These are phyloP conservation scores for Aegilops sharonensis DNA, from an alignment of 176 grass and related monocot genomes.

Conservation along the genomic window DNA sequence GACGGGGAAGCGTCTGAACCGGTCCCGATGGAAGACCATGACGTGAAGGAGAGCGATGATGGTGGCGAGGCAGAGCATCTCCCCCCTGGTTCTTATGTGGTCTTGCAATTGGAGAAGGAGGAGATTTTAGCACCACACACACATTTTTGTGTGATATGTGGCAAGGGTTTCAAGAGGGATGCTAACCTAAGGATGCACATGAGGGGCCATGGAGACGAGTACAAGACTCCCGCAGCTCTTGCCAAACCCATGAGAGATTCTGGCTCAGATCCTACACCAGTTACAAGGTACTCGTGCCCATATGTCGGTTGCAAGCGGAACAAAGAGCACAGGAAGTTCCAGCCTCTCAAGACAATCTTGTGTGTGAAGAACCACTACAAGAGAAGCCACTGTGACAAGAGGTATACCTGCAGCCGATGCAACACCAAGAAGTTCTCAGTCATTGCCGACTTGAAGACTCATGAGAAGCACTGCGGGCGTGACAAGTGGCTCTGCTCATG, in stretches of 20 bases:
- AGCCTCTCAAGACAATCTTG: slow-evolving; percentile 85
- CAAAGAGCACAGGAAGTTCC: slow-evolving; percentile 93
- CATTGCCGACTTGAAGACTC: slow-evolving; percentile 80
- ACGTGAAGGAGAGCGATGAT: slow-evolving; percentile 86
- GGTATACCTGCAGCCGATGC: slow-evolving; percentile 88
- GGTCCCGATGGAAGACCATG: slow-evolving; percentile 67
- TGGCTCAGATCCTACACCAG: slow-evolving; percentile 42
- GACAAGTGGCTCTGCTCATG: slow-evolving; percentile 93
- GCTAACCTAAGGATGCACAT: slow-evolving; percentile 96
- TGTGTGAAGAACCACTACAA: slow-evolving; percentile 98
- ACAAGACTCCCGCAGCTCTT: slow-evolving; percentile 84
- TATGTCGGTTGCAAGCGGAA: slow-evolving; percentile 89
- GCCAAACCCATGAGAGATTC: slow-evolving; percentile 68
- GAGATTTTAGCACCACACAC: slow-evolving; percentile 92
- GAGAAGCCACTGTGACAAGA: slow-evolving; percentile 94
- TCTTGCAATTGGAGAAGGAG: slow-evolving; percentile 89
- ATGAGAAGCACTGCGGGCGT: slow-evolving; percentile 84
- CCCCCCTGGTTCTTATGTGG: slow-evolving; percentile 75
- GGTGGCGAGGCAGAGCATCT: slow-evolving; percentile 82
- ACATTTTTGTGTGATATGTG: slow-evolving; percentile 90
- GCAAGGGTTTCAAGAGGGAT: slow-evolving; percentile 95
- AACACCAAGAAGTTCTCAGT: slow-evolving; percentile 87
- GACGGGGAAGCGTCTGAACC: slow-evolving; percentile 36
- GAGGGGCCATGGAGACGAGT: slow-evolving; percentile 91
- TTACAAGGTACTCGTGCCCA: slow-evolving; percentile 88